These are phyloP conservation scores for Pichia sp. DNA, from an alignment of 1,139 yeast species.

Conservation along the genomic window DNA sequence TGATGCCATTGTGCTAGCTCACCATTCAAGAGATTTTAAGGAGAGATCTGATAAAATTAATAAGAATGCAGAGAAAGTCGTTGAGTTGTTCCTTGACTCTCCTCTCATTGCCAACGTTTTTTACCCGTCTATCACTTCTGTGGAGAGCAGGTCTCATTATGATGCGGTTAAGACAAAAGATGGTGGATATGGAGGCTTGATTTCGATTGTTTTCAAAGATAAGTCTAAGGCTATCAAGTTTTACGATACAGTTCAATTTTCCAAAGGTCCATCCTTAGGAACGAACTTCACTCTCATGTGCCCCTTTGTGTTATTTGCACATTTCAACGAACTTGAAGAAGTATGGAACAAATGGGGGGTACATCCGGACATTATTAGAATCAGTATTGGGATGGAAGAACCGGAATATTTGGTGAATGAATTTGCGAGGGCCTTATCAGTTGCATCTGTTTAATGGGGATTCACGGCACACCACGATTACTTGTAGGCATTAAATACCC, in stretches of 20 bases:
- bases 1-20: slow-evolving; percentile 85
- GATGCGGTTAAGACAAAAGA: slow-evolving; percentile 58
- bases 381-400: slow-evolving; percentile 79
- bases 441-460: too few relatives aligned
- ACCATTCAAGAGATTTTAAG: slow-evolving; percentile 87
- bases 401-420: slow-evolving; percentile 46
- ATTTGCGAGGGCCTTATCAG: slow-evolving; percentile 51
- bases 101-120: slow-evolving; percentile 54
- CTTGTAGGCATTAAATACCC: too few relatives aligned
- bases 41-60: slow-evolving; percentile 63
- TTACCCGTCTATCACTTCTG: slow-evolving; percentile 55
- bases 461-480: too few relatives aligned
- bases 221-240: slow-evolving; percentile 63
- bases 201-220: slow-evolving; percentile 67
- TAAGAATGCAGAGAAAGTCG: slow-evolving; percentile 50
- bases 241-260: slow-evolving; percentile 65
- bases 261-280: slow-evolving; percentile 93
- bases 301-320: slow-evolving; percentile 88
- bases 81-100: slow-evolving; percentile 38
- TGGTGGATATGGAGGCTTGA: slow-evolving; percentile 93
- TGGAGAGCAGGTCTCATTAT: slow-evolving; percentile 47
- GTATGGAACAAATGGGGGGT: slow-evolving; percentile 83
- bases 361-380: slow-evolving; percentile 69
- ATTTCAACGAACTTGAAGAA: slow-evolving; percentile 76
- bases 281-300: slow-evolving; percentile 89